Conservation (phyloP, 441 rosid species). For the Croton setiger region DNA sequence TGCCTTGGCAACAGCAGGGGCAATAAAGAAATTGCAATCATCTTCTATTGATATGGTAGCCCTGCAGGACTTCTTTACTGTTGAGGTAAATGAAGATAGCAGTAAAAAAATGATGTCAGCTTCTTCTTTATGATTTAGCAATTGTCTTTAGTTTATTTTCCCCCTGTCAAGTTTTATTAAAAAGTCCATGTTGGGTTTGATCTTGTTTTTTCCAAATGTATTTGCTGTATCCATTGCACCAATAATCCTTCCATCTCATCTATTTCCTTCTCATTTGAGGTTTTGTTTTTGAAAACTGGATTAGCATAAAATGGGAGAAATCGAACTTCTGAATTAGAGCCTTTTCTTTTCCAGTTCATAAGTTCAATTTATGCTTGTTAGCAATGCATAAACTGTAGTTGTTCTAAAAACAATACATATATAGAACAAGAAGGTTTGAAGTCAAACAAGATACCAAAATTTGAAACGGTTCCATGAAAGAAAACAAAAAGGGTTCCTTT, state of each 20-base stretch:
- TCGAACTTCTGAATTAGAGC: not conserved
- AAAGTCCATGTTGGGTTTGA: slow-evolving; percentile 3
- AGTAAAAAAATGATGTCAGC: slow-evolving; percentile 40
- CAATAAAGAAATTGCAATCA: slow-evolving; percentile 71
- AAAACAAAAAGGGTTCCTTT: too few species aligned
- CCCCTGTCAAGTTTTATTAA: not conserved
- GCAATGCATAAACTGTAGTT: too few species aligned
- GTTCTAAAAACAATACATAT: too few species aligned
- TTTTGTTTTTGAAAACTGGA: too few species aligned
- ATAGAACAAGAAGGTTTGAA: too few species aligned
- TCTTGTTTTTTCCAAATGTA: slow-evolving; percentile 13
- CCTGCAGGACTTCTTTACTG: slow-evolving; percentile 80
- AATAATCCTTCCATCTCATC: not conserved
- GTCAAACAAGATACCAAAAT: too few species aligned
- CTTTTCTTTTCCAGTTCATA: not conserved
- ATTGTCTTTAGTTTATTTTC: not conserved
- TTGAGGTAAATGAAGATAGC: slow-evolving; percentile 25
- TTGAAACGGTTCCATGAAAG: too few species aligned
- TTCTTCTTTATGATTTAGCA: slow-evolving; percentile 35
- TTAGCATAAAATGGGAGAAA: too few species aligned
- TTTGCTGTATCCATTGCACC: not conserved
- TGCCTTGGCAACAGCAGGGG: slow-evolving; percentile 86
- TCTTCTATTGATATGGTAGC: slow-evolving; percentile 61
- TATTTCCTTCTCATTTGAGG: not conserved
- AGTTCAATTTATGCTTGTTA: too few species aligned